Conservation (phyloP, 2,329 filamentous ascomycete species). For the Herpomyces periplanetae region DNA sequence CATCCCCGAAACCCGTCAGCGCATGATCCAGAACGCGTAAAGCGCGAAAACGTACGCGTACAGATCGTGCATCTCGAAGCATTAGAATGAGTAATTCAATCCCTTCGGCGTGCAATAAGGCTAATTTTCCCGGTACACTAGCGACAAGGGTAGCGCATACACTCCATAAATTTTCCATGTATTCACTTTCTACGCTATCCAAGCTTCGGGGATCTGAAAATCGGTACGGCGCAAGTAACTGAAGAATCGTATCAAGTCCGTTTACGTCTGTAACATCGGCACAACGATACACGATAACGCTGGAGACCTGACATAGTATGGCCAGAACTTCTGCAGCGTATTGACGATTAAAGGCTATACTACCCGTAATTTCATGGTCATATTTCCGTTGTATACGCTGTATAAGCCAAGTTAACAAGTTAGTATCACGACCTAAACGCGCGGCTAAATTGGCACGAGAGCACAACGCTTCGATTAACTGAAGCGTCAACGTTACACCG, state of each 20-base stretch:
- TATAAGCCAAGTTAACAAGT: conserved; percentile 35
- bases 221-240: conserved; percentile 47
- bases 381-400: conserved; percentile 23
- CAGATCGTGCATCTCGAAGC: conserved; percentile 53
- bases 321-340: conserved; percentile 72
- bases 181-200: conserved; percentile 66
- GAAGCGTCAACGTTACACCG: too few relatives aligned
- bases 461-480: conserved; percentile 57
- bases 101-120: conserved; percentile 61
- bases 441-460: conserved; percentile 27
- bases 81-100: conserved; percentile 70
- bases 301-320: conserved; percentile 40
- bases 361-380: too few relatives aligned
- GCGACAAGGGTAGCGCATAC: conserved; percentile 42
- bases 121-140: conserved; percentile 28
- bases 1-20: conserved; percentile 14
- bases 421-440: conserved; percentile 24
- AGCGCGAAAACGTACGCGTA: conserved; percentile 35
- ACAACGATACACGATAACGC: conserved; percentile 19
- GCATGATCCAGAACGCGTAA: conserved; percentile 57
- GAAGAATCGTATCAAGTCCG: conserved; percentile 37
- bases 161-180: conserved; percentile 73
- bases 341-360: conserved; percentile 59
- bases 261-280: conserved; percentile 18
- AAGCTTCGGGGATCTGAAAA: conserved; percentile 50